These are phyloP conservation scores for Diaporthe velutina DNA, from an alignment of 2,329 filamentous ascomycete genomes.

Conservation along the genomic window DNA sequence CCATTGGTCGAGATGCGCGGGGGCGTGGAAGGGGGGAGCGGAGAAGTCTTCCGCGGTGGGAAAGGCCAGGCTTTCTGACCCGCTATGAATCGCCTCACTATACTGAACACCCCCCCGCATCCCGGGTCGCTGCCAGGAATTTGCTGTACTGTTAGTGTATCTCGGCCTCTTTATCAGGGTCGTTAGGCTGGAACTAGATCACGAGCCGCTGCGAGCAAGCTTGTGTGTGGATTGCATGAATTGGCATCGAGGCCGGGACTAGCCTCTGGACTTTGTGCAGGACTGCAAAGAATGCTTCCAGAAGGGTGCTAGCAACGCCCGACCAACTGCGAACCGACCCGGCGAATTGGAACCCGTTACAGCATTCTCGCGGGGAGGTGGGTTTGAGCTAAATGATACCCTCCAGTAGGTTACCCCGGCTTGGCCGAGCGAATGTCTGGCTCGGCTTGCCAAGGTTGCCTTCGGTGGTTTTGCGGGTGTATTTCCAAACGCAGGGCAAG, in stretches of 20 bases:
- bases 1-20: background rate
- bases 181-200: background rate
- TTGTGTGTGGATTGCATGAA: background rate
- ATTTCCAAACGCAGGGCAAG: conserved; percentile 22
- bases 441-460: conserved; percentile 25
- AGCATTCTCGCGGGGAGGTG: conserved; percentile 2
- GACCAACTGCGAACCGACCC: conserved; percentile 18
- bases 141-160: background rate
- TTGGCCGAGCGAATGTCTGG: conserved; percentile 6
- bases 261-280: background rate
- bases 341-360: conserved; percentile 24
- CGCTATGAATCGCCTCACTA: conserved; percentile 14
- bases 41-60: conserved; percentile 29
- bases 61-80: conserved; percentile 11
- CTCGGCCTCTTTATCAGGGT: background rate
- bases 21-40: background rate
- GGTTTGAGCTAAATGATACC: background rate
- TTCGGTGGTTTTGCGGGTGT: conserved; percentile 25
- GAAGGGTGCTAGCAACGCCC: conserved; percentile 16
- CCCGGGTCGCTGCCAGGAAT: background rate
- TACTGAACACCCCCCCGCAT: background rate
- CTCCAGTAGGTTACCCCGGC: conserved; percentile 7
- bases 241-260: background rate
- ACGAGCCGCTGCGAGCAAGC: background rate
- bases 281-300: conserved; percentile 19